Evolutionary conservation across 1,284 basidiomycete species (phyloP), one percentile per base, ranked within the genome.

Genomic region (Entoloma clypeatum): DNA sequence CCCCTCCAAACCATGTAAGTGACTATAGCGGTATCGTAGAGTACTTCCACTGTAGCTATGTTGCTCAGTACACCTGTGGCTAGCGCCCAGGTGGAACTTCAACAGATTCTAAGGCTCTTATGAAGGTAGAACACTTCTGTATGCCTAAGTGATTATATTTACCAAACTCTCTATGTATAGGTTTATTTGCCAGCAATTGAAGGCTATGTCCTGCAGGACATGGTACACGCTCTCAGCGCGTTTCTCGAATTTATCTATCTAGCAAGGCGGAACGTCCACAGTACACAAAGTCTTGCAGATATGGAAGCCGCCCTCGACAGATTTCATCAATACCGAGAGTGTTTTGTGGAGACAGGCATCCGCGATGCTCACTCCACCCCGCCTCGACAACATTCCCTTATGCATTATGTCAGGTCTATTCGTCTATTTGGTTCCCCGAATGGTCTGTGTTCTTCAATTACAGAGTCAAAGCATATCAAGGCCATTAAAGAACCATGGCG

Each of bases 281-380:
- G 16, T 8, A 57, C 1, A 51, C 49, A 4, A 34, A 52, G 4
- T 41, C 49, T 19, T 45, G 59, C 7, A 48, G 45, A 46, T 1
- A 37, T 48, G 1, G 46, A 50, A 2, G 31, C 47, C 5, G 43
- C 51, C 1, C 44, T 67, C 2, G 16, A 27, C 0, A 27, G 31
- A 0, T 69, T 67, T 28, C 58, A 63, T 25, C 6, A 44, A 0
- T 32, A 54, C 11, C 58, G 61, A 1, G 17, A 52, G 4, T 41
- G 59, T 1, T 71, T 69, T 42, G 13, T 44, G 5, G 45, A 48
- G 0, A n/a, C 26, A 4, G 56, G 56, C 5, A 54, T 61, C 2
- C 49, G 52, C 14, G 23, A 17, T 6, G 18, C 35, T 26, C 28
- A 35, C 19, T 22, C 37, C 23, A 36, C 34, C 13, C 41, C 37